Percentiles rank a stretch among this genome's conserved stretches.
Evolutionary conservation across 2,329 filamentous ascomycete species (phyloP).

Genomic region (Colletotrichum truncatum): DNA sequence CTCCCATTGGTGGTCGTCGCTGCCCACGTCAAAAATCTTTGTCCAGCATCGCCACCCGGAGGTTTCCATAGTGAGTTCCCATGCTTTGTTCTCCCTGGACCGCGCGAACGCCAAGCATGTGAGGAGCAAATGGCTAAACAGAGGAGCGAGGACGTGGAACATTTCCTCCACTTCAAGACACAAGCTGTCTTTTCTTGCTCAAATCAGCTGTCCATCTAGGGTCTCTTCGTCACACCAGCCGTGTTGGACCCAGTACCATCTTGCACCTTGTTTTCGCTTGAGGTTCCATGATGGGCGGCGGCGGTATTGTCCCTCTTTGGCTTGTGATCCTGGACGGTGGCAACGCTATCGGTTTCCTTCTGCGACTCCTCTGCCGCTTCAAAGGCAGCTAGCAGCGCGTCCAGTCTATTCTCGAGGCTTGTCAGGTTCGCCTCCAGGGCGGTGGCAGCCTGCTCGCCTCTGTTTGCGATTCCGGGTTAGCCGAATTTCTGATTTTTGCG

Average conservation of each 20-base stretch:
- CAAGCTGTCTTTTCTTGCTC: not conserved
- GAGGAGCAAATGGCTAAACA: not conserved
- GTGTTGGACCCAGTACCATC: not conserved
- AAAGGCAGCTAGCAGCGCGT: slow-evolving; percentile 60
- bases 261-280: not conserved
- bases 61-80: not conserved
- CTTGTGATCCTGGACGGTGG: not conserved
- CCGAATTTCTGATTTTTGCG: not conserved
- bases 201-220: not conserved
- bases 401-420: slow-evolving; percentile 63
- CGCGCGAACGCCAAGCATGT: not conserved
- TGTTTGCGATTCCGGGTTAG: slow-evolving; percentile 37
- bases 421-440: slow-evolving; percentile 62
- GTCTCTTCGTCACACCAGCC: not conserved
- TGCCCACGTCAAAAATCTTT: not conserved
- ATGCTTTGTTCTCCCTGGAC: not conserved
- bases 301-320: not conserved
- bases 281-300: not conserved
- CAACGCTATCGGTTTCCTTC: not conserved
- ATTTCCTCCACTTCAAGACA: not conserved
- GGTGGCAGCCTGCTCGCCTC: slow-evolving; percentile 63
- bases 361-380: slow-evolving; percentile 38
- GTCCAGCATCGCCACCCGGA: not conserved
- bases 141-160: not conserved
- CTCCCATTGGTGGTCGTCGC: not conserved